Base-by-base conservation (phyloP, 257 asterid species). In the Salvia rosmarinus region DNA sequence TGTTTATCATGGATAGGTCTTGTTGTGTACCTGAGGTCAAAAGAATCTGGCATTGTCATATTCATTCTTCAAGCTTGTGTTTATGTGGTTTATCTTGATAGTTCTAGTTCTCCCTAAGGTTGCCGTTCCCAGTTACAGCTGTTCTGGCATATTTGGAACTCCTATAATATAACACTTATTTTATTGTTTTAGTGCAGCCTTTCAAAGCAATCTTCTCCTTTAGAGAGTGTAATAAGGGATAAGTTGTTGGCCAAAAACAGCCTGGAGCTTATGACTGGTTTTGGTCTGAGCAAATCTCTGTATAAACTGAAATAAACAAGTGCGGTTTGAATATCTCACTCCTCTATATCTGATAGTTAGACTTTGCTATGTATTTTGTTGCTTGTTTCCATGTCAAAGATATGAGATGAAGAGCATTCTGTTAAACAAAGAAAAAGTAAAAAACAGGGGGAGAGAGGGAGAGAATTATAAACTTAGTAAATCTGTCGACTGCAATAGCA, bases 291-390 rank as follows among this genome's bases (percentile, higher is more conserved):
- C 30, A 91, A 88, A 82, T 91, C 98, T 42, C 77, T 91, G 83
- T 94, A 91, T 59, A 89, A 91, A 82, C 85, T 95, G 84, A 91
- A 85, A 82, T 95, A 88, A 82, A 87, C 99, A 14, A 87, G 94
- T 87, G 89, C 94, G 80, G 98, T 94, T 85, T 50, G 85, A 40
- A 64, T 67, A 49, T 58, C 69, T 57, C 71, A 63, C 51, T 52
- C 70, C 69, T 25, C 30, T 71, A 28, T 60, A 60, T 83, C 39
- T 39, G 67, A 64, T 71, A 17, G 51, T 67, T 37, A 30, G 23
- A 65, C 42, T 54, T 39, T 37, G 43, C 37, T 17, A 42, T 60
- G n/a, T n/a, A 39, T 50, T 63, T 66, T 35, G 35, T 39, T 56
- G 16, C 64, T 17, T 61, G 37, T 65, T 57, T 52, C 25, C 64